These are phyloP conservation scores for Lactarius vividus DNA, from an alignment of 768 basidiomycete genomes.

Conservation along the genomic window DNA sequence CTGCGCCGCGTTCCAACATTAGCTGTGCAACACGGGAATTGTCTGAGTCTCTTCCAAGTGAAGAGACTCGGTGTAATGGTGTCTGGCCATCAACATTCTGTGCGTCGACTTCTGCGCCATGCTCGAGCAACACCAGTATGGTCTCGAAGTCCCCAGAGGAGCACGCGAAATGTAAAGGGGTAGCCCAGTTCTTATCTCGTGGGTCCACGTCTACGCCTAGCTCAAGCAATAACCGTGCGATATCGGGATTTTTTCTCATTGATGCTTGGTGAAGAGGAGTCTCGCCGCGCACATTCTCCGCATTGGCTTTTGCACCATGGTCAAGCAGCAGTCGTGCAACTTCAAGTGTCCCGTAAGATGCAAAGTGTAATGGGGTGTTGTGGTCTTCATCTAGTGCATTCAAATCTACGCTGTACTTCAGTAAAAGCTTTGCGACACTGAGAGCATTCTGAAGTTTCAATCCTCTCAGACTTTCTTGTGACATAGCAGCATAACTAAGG, in stretches of 20 bases:
- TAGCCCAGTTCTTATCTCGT: background rate
- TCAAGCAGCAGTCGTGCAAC: background rate
- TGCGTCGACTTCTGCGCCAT: too few relatives aligned
- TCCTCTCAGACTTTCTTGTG: too few relatives aligned
- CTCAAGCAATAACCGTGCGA: background rate
- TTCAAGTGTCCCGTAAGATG: background rate
- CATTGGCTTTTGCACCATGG: background rate
- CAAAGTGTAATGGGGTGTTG: background rate
- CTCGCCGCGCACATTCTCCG: background rate
- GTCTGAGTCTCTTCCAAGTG: too few relatives aligned
- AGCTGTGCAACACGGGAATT: too few relatives aligned
- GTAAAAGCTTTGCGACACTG: background rate
- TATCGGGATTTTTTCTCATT: background rate
- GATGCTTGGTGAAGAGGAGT: background rate
- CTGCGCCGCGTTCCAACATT: too few relatives aligned
- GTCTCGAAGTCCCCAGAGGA: too few relatives aligned
- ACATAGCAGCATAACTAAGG: background rate
- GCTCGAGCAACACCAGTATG: too few relatives aligned
- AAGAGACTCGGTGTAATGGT: too few relatives aligned
- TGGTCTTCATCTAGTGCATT: background rate
- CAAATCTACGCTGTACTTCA: background rate
- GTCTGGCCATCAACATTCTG: too few relatives aligned
- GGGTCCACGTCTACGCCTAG: background rate
- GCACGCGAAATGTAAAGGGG: too few relatives aligned
- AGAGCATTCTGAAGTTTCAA: background rate